Base-by-base conservation (phyloP, 2,329 filamentous ascomycete species). In the Cytospora chrysosperma region DNA sequence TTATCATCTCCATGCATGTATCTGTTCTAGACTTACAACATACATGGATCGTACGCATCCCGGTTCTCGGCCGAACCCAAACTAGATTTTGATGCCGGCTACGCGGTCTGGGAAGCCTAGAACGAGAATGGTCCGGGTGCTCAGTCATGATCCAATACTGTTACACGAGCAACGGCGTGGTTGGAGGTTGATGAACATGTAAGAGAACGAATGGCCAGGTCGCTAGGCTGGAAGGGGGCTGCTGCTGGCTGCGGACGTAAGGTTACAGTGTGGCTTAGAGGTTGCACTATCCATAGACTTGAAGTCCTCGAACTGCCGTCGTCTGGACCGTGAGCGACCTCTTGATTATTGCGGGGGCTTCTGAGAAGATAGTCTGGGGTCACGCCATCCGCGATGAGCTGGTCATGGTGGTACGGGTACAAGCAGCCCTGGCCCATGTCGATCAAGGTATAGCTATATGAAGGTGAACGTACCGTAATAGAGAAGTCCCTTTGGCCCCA, bases 221-320 rank as follows among this genome's bases (percentile, higher is more conserved):
- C 37, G 54, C 21, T 10, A 24, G 28, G 15, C 40, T 49, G 54
- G 51, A 24, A 34, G 21, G 37, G 37, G 51, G 56, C 63, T 63
- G 55, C 50, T 52, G 47, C 54, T 59, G 32, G 60, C 54, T 56
- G 28, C 63, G 63, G 56, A 60, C 63, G 63, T 63, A 63, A 63
- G 37, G 24, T 56, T n/a, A 47, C 43, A 58, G 19, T 56, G 56
- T 59, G 56, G 56, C 60, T 62, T 63, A 47, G 24, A 63, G 56
- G 59, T 26, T 58, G 52, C 60, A 56, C 54, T 40, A 47, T 37
- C 37, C 28, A 60, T 19, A 51, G 60, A 50, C 59, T 34, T 60
- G 57, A 47, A 60, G 50, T 30, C 43, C 57, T 43, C 30, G 52
- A 56, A 58, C 55, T 65, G 60, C 60, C 56, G 56, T 50, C 37